Evolutionary conservation across 2,329 filamentous ascomycete genomes (phyloP), one percentile per base, ranked within the genome.

Genomic region (Botrytis medusae): DNA sequence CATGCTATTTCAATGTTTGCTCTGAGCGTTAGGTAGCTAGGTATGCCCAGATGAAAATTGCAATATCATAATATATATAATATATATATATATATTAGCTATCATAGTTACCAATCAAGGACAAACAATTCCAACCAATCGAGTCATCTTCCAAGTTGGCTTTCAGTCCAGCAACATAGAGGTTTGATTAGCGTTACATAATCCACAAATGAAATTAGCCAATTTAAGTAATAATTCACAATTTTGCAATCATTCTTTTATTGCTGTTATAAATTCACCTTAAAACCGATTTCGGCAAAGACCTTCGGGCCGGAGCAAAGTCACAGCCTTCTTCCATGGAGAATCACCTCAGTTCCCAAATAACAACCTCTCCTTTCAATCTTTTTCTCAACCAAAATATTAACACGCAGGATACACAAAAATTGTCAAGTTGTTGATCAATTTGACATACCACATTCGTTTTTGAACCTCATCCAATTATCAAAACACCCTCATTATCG

Each of bases 381-480:
- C 32, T 14, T 9, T 64, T 22, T 48, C 42, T 12, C n/a, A 12
- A 48, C 62, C 42, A 68, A 25, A 68, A 57, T 12, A 54, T 22
- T n/a, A 42, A 57, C 34, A 42, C 34, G n/a, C 34, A 40, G 22
- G 14, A 40, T 9, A 57, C 57, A 68, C 25, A 29, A 57, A 67
- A 51, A 29, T 8, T n/a, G 54, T 69, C 65, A 44, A 57, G 5
- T 69, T 57, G 65, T 69, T 69, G 48, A 69, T 44, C 65, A 29
- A 69, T 42, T 69, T 69, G 48, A 68, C 9, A 69, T 6, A 59
- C 10, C 48, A 69, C 65, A 59, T 20, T 69, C 65, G 9, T 68
- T 69, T 68, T 69, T 42, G 48, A 57, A 57, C 7, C 34, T 5
- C 34, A 44, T 57, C n/a, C n/a, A 9, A 42, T 57, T 32, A n/a